phyloP scores from a whole-genome alignment of 1,284 basidiomycete genomes.

The Puccinia novopanici region DNA sequence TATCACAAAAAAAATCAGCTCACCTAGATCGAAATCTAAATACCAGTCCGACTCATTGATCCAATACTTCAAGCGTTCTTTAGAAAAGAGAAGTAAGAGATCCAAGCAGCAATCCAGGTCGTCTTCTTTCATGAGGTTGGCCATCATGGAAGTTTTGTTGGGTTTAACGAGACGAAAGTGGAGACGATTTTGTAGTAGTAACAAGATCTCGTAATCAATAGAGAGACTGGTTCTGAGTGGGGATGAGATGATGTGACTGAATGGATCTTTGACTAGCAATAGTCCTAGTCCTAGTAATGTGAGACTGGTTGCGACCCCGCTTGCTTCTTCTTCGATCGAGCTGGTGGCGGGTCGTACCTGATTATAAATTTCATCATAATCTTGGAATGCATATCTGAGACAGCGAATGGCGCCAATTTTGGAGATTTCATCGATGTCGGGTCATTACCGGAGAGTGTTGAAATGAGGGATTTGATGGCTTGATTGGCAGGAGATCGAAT shows the following conservation, averaged over 20 bases:
- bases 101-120: slow-evolving; percentile 39
- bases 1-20: neutral
- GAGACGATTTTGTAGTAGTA: slow-evolving; percentile 40
- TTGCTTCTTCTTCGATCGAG: slow-evolving; percentile 18
- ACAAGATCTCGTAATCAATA: slow-evolving; percentile 41
- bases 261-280: slow-evolving; percentile 24
- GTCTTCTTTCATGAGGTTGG: slow-evolving; percentile 27
- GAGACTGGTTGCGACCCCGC: slow-evolving; percentile 26
- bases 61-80: slow-evolving; percentile 23
- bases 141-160: slow-evolving; percentile 13
- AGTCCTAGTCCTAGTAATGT: slow-evolving; percentile 42
- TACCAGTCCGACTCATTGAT: slow-evolving; percentile 31
- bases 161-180: slow-evolving; percentile 8
- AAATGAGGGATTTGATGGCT: slow-evolving; percentile 44
- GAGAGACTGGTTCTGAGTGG: neutral
- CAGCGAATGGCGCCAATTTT: slow-evolving; percentile 47
- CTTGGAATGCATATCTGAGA: slow-evolving; percentile 43
- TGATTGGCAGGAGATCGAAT: slow-evolving; percentile 50
- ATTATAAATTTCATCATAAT: slow-evolving; percentile 43
- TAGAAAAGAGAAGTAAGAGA: slow-evolving; percentile 29
- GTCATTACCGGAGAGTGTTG: neutral
- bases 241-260: slow-evolving; percentile 22
- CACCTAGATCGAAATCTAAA: slow-evolving; percentile 26
- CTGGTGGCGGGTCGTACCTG: neutral
- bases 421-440: slow-evolving; percentile 29